Conservation (phyloP, 2,329 filamentous ascomycete genomes). For the Diaporthe velutina region DNA sequence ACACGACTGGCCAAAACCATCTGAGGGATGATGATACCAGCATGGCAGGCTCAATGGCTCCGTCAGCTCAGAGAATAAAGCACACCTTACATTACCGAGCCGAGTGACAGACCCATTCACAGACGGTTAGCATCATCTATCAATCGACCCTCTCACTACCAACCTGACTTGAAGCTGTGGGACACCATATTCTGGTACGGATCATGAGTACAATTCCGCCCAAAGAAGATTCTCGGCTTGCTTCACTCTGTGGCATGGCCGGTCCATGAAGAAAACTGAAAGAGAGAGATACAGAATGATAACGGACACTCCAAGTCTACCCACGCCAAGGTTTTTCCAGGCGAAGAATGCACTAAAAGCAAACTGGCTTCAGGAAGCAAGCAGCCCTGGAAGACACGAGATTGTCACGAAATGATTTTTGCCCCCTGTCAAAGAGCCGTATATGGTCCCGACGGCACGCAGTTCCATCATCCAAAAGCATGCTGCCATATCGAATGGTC, state of each 20-base stretch:
- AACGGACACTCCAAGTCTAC: not conserved
- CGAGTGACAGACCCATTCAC: not conserved
- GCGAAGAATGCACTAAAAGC: not conserved
- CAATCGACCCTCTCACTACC: too few relatives aligned
- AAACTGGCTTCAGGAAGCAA: not conserved
- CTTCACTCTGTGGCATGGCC: not conserved
- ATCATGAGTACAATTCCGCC: not conserved
- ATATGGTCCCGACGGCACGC: too few relatives aligned
- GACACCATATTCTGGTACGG: not conserved
- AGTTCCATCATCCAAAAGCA: too few relatives aligned
- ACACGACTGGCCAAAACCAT: not conserved
- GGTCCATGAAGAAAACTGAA: not conserved
- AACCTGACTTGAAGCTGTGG: not conserved
- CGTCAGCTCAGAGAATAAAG: not conserved
- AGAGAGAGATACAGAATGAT: not conserved
- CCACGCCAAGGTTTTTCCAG: not conserved
- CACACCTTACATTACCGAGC: not conserved
- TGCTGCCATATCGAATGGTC: not conserved
- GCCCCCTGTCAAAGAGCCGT: not conserved
- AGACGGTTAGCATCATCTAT: not conserved
- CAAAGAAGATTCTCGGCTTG: not conserved
- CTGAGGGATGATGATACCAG: not conserved
- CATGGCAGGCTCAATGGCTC: not conserved
- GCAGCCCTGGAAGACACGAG: not conserved
- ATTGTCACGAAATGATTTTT: not conserved